Conservation (phyloP, 805 yeast genomes). For the Kazachstania psychrophila region DNA sequence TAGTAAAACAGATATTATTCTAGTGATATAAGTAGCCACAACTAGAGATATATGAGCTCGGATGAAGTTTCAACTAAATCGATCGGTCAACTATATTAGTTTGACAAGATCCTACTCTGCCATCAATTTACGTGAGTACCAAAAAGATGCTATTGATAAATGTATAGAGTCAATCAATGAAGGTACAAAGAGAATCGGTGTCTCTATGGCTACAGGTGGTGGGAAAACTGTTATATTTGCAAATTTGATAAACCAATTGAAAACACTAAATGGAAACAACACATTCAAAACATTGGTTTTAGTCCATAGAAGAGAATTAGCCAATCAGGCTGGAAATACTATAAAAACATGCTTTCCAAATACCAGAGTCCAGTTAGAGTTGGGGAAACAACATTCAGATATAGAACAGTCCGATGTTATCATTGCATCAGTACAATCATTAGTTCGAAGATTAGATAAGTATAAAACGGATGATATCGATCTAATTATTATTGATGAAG, state of each 20-base stretch:
- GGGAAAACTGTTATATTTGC: conserved; percentile 84
- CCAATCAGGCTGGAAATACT: conserved; percentile 54
- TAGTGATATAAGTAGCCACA: no score
- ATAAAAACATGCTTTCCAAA: conserved; percentile 42
- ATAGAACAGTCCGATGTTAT: conserved; percentile 45
- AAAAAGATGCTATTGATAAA: conserved; percentile 53
- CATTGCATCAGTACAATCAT: conserved; percentile 68
- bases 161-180: conserved; percentile 41
- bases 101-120: no score
- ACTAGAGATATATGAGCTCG: no score
- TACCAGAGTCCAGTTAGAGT: conserved; percentile 52
- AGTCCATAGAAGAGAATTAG: conserved; percentile 76
- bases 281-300: conserved; percentile 40
- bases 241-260: conserved; percentile 38
- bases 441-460: conserved; percentile 39
- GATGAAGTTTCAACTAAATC: no score
- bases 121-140: conserved; percentile 49
- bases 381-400: conserved; percentile 41
- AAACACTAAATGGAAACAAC: not conserved
- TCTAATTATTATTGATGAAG: conserved; percentile 78
- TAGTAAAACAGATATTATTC: no score
- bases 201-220: conserved; percentile 87
- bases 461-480: conserved; percentile 51
- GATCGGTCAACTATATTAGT: no score
- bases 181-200: conserved; percentile 56